Evolutionary conservation across 192 early-diverging fungal genomes (phyloP).

Genomic region (Dissophora globulifera): DNA sequence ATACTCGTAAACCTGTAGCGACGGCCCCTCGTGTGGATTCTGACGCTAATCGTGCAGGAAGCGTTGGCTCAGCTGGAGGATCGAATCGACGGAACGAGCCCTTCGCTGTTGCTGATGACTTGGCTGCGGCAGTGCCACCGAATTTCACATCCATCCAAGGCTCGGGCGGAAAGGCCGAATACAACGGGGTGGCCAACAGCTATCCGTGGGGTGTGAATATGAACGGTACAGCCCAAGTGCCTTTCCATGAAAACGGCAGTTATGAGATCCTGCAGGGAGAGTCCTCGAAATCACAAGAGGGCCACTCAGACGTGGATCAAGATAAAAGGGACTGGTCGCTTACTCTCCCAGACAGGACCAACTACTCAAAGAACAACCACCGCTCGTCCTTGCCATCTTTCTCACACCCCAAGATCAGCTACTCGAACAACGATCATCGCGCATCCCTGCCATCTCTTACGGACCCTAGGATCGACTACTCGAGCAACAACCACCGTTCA

Average conservation of each 20-base stretch:
- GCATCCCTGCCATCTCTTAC: too few relatives aligned
- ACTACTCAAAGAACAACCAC: background rate
- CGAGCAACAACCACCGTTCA: too few relatives aligned
- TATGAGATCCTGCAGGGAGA: background rate
- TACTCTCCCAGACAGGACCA: background rate
- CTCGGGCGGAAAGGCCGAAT: conserved; percentile 3
- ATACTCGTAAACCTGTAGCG: background rate
- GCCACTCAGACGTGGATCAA: too few relatives aligned
- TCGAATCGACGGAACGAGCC: too few relatives aligned
- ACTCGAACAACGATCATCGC: too few relatives aligned
- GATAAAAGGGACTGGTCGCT: conserved; percentile 15
- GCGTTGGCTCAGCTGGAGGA: background rate
- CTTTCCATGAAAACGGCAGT: background rate
- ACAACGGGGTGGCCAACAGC: too few relatives aligned
- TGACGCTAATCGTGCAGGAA: background rate
- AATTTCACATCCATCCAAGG: background rate
- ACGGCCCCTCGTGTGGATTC: background rate
- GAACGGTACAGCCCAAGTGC: background rate
- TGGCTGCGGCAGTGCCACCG: background rate
- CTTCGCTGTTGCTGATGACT: too few relatives aligned
- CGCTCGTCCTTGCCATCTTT: too few relatives aligned
- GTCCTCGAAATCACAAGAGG: background rate
- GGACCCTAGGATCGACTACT: too few relatives aligned
- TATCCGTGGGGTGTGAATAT: conserved; percentile 9
- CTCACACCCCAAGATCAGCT: too few relatives aligned